Conservation (phyloP, 805 yeast species). For the Komagataella populi region DNA sequence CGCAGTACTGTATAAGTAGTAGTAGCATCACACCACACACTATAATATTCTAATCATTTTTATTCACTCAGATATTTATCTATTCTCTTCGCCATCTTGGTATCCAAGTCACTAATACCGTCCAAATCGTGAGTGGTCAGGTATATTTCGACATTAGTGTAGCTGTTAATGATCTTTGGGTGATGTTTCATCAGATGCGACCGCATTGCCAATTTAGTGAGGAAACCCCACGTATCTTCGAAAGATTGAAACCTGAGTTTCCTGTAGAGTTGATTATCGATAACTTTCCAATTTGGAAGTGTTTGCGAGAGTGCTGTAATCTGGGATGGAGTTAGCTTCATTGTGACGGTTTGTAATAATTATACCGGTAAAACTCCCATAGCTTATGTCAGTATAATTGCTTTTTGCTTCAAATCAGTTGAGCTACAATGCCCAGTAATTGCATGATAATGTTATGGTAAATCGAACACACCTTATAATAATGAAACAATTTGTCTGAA, state of each 20-base stretch:
- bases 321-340: neutral
- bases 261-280: conserved; percentile 17
- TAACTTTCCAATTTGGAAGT: conserved; percentile 12
- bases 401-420: too few relatives aligned
- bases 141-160: conserved; percentile 39
- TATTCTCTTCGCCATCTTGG: conserved; percentile 38
- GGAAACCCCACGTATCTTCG: conserved; percentile 54
- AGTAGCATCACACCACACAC: neutral
- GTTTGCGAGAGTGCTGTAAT: conserved; percentile 4
- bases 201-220: conserved; percentile 41
- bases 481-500: neutral
- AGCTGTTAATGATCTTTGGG: conserved; percentile 53
- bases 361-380: too few relatives aligned
- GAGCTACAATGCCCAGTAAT: too few relatives aligned
- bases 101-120: conserved; percentile 40
- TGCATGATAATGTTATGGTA: neutral
- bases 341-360: neutral
- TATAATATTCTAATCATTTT: neutral
- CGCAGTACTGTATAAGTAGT: neutral
- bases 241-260: conserved; percentile 32
- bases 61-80: conserved; percentile 17
- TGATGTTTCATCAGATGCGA: conserved; percentile 55
- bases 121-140: conserved; percentile 55
- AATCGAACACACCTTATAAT: neutral
- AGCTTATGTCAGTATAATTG: neutral